Conservation (phyloP, 108 stramenopile species). For the Epithemia pelagica region DNA sequence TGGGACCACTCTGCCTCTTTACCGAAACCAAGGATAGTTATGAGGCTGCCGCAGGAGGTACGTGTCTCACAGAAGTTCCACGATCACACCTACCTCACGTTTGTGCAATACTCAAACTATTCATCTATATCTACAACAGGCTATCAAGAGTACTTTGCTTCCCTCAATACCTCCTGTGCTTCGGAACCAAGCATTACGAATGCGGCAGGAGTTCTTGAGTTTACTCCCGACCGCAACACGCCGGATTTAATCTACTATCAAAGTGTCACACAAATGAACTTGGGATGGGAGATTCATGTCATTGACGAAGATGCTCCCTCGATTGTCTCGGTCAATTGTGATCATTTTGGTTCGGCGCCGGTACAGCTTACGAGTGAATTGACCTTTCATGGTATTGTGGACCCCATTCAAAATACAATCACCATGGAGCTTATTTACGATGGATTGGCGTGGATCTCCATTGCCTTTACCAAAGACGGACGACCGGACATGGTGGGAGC, state of each 20-base stretch:
- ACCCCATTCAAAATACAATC: constrained; percentile 21
- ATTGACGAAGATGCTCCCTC: constrained; percentile 10
- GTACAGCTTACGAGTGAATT: constrained; percentile 1
- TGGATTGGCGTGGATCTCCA: constrained; percentile 24
- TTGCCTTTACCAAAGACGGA: constrained; percentile 24
- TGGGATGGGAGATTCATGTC: constrained; percentile 21
- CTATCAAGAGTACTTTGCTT: constrained; percentile 5
- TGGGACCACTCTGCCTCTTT: constrained; percentile 12
- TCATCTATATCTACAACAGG: not conserved
- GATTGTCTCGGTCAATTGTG: constrained; percentile 10
- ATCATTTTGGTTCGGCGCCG: not conserved
- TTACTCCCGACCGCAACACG: constrained; percentile 18
- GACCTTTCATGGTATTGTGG: constrained; percentile 15
- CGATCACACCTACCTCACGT: not conserved
- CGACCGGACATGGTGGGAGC: constrained; percentile 35
- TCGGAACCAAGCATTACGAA: constrained; percentile 4
- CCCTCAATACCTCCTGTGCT: constrained; percentile 14
- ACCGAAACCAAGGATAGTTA: constrained; percentile 1
- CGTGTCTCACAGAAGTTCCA: not conserved
- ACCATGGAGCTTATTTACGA: constrained; percentile 17
- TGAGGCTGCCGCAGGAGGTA: not conserved
- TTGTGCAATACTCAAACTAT: too few relatives aligned
- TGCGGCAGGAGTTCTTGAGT: constrained; percentile 10
- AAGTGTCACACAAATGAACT: constrained; percentile 19
- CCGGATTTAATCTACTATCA: constrained; percentile 21